A percentile compares a stretch with the other conserved stretches of the same genome.
phyloP scores from a whole-genome alignment of 2,329 filamentous ascomycete species.

The Dryadomyces quercivorus region DNA sequence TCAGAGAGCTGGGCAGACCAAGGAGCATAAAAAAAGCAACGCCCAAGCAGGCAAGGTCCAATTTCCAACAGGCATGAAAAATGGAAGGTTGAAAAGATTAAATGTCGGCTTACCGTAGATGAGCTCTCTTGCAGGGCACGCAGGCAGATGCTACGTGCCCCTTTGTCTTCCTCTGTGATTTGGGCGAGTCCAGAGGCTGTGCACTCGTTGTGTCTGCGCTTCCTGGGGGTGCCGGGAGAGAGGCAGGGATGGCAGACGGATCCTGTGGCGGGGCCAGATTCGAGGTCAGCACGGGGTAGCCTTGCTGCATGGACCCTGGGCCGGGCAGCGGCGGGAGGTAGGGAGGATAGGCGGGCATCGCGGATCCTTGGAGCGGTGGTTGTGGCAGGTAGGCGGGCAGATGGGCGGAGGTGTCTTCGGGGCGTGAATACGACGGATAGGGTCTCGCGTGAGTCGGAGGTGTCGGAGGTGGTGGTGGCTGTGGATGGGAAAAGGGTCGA shows the following conservation, averaged over 20 bases:
- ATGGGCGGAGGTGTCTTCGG: slow-evolving; percentile 19
- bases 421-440: slow-evolving; percentile 25
- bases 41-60: neutral
- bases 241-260: slow-evolving; percentile 24
- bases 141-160: slow-evolving; percentile 77
- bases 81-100: neutral
- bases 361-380: slow-evolving; percentile 11
- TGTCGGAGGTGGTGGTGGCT: neutral
- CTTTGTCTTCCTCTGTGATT: slow-evolving; percentile 56
- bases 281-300: slow-evolving; percentile 5
- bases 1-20: slow-evolving; percentile 4
- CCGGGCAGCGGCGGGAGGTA: slow-evolving; percentile 15
- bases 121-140: slow-evolving; percentile 74
- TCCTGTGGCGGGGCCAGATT: slow-evolving; percentile 21
- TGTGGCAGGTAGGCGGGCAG: slow-evolving; percentile 15
- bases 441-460: slow-evolving; percentile 14
- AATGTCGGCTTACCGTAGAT: slow-evolving; percentile 47
- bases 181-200: slow-evolving; percentile 40
- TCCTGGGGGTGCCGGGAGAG: neutral
- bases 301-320: slow-evolving; percentile 9
- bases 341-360: slow-evolving; percentile 18
- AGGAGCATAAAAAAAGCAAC: neutral
- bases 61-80: neutral
- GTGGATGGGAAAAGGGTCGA: neutral
- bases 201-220: slow-evolving; percentile 10